These are phyloP conservation scores for Panellus pusillus DNA, from an alignment of 768 basidiomycete species.

Conservation along the genomic window DNA sequence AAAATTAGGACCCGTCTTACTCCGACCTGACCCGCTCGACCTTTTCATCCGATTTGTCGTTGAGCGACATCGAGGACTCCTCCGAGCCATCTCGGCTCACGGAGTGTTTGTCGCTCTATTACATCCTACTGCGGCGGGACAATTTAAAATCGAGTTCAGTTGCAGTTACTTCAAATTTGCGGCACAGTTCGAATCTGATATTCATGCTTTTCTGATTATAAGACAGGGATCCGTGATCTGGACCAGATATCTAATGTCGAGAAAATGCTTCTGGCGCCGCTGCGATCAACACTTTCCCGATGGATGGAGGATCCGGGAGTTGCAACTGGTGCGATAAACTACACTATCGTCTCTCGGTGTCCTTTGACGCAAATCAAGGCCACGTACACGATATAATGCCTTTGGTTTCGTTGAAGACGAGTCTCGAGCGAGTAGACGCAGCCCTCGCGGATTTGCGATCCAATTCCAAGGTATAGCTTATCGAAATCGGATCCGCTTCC, in stretches of 20 bases:
- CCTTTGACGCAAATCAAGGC: constrained; percentile 18
- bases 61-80: constrained; percentile 51
- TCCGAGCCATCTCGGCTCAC: constrained; percentile 62
- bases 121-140: constrained; percentile 62
- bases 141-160: constrained; percentile 50
- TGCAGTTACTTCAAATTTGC: background rate
- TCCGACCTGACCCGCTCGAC: constrained; percentile 56
- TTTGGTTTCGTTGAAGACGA: constrained; percentile 47
- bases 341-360: background rate
- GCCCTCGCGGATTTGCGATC: constrained; percentile 26
- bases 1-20: constrained; percentile 58
- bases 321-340: constrained; percentile 27
- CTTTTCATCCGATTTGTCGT: constrained; percentile 38
- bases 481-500: too few relatives aligned
- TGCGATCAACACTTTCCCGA: constrained; percentile 37
- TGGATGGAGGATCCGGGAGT: constrained; percentile 30
- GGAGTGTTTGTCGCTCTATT: constrained; percentile 69
- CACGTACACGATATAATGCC: constrained; percentile 36
- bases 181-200: background rate
- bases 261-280: constrained; percentile 42
- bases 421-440: constrained; percentile 49
- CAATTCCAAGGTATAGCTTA: background rate
- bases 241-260: constrained; percentile 47
- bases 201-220: background rate
- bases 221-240: constrained; percentile 55